Evolutionary conservation across 768 basidiomycete genomes (phyloP).

Genomic region (Podaxis mareebaensis): DNA sequence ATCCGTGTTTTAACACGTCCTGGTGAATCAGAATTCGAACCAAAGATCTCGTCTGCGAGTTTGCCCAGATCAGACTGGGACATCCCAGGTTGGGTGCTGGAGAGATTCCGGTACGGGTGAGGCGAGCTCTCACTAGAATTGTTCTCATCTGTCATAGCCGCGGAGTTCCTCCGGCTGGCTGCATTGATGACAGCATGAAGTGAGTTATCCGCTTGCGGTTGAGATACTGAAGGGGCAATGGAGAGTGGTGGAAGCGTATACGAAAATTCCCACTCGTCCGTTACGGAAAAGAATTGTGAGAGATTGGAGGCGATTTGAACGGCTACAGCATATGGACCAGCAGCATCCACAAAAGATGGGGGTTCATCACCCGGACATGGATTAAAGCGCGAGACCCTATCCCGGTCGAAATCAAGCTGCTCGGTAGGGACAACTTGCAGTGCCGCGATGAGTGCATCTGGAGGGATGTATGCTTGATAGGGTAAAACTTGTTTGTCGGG

Average conservation of each 20-base stretch:
- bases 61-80: background rate
- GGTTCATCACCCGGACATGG: slow-evolving; percentile 39
- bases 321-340: slow-evolving; percentile 67
- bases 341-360: slow-evolving; percentile 49
- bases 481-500: slow-evolving; percentile 66
- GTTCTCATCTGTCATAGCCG: slow-evolving; percentile 14
- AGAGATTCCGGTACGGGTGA: slow-evolving; percentile 14
- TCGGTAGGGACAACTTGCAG: slow-evolving; percentile 46
- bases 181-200: slow-evolving; percentile 47
- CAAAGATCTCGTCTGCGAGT: slow-evolving; percentile 3
- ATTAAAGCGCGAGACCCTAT: slow-evolving; percentile 49
- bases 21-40: slow-evolving; percentile 13
- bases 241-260: slow-evolving; percentile 39
- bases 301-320: slow-evolving; percentile 69
- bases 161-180: slow-evolving; percentile 44
- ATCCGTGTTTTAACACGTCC: slow-evolving; percentile 38
- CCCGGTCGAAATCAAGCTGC: slow-evolving; percentile 42
- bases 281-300: slow-evolving; percentile 67
- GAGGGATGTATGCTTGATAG: slow-evolving; percentile 68
- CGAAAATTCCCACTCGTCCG: slow-evolving; percentile 71
- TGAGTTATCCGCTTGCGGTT: slow-evolving; percentile 26
- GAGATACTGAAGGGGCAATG: slow-evolving; percentile 18
- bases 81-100: slow-evolving; percentile 8
- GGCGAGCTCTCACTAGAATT: background rate
- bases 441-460: slow-evolving; percentile 49